These are phyloP conservation scores for Torulaspora maleeae DNA, from an alignment of 805 yeast genomes.

Conservation along the genomic window DNA sequence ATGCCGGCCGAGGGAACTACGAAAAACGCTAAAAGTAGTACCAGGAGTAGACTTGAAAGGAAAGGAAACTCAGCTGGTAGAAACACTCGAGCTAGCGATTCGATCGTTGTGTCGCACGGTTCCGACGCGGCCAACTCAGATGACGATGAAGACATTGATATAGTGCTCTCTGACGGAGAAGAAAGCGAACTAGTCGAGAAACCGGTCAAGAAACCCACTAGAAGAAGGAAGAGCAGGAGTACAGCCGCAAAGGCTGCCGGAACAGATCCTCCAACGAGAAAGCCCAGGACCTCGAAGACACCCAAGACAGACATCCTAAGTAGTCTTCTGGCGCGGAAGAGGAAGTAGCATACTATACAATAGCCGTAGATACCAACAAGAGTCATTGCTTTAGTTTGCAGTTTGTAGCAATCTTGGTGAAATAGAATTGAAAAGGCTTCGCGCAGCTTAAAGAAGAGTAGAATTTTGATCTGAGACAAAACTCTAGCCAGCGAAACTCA, in stretches of 20 bases:
- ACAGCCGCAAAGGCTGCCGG: background rate
- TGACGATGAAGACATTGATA: conserved; percentile 13
- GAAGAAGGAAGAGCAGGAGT: background rate
- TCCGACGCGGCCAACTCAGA: conserved; percentile 11
- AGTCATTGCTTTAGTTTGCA: background rate
- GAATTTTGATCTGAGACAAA: background rate
- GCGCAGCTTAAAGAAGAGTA: background rate
- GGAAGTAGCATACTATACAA: conserved; percentile 13
- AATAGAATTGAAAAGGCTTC: background rate
- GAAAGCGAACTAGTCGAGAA: background rate
- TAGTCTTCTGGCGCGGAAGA: conserved; percentile 27
- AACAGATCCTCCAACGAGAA: background rate
- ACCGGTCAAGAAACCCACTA: background rate
- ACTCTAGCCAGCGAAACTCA: background rate
- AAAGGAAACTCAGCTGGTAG: background rate
- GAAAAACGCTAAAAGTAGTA: background rate
- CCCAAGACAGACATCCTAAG: conserved; percentile 33
- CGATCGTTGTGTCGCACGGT: conserved; percentile 16
- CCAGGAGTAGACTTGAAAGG: background rate
- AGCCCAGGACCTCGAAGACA: conserved; percentile 18
- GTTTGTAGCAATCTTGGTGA: background rate
- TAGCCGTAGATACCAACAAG: background rate
- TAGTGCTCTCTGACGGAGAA: conserved; percentile 14
- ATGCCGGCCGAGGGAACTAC: background rate
- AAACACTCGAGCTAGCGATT: conserved; percentile 9